Evolutionary conservation across 1,284 basidiomycete genomes (phyloP), one percentile per base, ranked within the genome.

Genomic region (Athelia psychrophila): DNA sequence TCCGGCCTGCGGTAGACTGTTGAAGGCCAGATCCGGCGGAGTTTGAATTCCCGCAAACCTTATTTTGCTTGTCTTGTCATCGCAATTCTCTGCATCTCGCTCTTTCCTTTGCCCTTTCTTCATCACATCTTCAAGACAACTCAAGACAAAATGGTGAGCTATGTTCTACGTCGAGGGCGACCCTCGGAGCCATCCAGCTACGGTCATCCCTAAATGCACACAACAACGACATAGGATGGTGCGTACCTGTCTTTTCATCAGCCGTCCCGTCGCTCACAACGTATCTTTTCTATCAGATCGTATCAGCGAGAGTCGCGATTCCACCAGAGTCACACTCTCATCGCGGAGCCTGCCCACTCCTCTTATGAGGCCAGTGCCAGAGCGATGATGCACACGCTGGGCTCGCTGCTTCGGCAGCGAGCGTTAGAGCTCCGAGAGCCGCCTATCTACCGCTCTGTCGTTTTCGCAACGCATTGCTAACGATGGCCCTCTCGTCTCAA

Each of bases 361-460:
- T n/a, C 38, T 8, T 42, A 42, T 46, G 44, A 42, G 38, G 10
- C 38, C 25, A 12, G 15, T 5, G 10, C 38, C 25, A 12, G 15
- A 27, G 23, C 25, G 22, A 46, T 27, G 44, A 23, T 23, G 25
- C 44, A 23, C 24, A 68, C 73, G 78, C 78, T 81, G 80, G 78
- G 79, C 73, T 62, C 64, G 61, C 52, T 49, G 36, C 53, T 56
- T 61, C 55, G 61, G 58, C 58, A 60, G 46, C 50, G 64, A 64
- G 72, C 79, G 70, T 72, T 88, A 88, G 85, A 88, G 85, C 86
- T 87, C 86, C 84, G 81, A 83, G 76, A 77, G 74, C 64, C 69
- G 68, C 71, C 72, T 65, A 64, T 66, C 72, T 65, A 64, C 65
- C 67, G 68, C 66, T 55, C 38, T n/a, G 20, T n/a, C n/a, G 56